Evolutionary conservation across 139 green algal genomes (phyloP).

Genomic region (Auxenochlorella protothecoides): DNA sequence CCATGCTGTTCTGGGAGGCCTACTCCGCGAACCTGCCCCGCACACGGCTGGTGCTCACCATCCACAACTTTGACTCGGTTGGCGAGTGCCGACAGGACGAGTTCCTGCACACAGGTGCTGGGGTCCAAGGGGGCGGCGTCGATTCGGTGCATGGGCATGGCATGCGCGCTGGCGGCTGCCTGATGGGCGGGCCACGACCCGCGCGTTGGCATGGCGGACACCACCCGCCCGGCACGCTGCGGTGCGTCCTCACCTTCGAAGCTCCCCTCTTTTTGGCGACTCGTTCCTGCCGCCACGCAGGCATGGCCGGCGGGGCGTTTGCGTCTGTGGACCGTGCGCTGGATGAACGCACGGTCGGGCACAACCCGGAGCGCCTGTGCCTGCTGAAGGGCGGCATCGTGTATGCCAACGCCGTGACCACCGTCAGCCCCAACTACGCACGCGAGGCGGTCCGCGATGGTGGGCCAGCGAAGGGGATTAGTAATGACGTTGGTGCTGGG

Average conservation of each 20-base stretch:
- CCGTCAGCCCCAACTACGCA: slow-evolving; percentile 86
- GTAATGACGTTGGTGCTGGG: too few species aligned
- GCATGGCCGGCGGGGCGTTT: slow-evolving; percentile 68
- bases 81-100: slow-evolving; percentile 81
- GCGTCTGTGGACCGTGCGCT: slow-evolving; percentile 74
- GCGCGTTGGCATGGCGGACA: neutral
- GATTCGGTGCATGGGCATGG: too few species aligned
- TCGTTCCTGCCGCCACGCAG: slow-evolving; percentile 12
- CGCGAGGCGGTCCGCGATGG: slow-evolving; percentile 62
- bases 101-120: slow-evolving; percentile 55
- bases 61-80: slow-evolving; percentile 93
- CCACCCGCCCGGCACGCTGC: too few species aligned
- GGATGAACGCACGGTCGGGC: slow-evolving; percentile 91
- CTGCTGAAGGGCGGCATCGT: slow-evolving; percentile 91
- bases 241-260: too few species aligned
- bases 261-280: too few species aligned
- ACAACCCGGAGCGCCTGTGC: slow-evolving; percentile 93
- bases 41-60: slow-evolving; percentile 66
- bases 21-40: slow-evolving; percentile 29
- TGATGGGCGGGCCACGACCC: neutral
- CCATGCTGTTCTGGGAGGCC: slow-evolving; percentile 77
- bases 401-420: slow-evolving; percentile 84
- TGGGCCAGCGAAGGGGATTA: neutral
- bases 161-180: too few species aligned
- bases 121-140: too few species aligned